phyloP scores from a whole-genome alignment of 2,329 filamentous ascomycete species.

The Magnaporthiopsis rhizophila region DNA sequence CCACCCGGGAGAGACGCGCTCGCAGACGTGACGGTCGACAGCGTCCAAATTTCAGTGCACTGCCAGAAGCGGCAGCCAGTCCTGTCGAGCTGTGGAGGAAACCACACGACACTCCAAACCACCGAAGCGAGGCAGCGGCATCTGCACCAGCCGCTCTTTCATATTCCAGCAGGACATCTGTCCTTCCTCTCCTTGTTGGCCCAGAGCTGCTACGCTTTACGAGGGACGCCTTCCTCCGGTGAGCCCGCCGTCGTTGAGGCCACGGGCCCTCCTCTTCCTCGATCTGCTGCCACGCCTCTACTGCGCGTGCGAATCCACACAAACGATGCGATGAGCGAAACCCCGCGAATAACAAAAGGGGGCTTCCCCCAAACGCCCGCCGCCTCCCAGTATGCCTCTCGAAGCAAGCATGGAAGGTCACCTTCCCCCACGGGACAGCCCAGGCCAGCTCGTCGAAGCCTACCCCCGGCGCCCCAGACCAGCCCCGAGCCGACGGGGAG shows the following conservation, averaged over 20 bases:
- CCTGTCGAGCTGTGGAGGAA: not conserved
- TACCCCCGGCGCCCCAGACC: slow-evolving; percentile 42
- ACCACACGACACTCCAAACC: not conserved
- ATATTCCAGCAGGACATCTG: not conserved
- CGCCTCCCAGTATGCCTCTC: slow-evolving; percentile 12
- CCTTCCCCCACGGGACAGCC: slow-evolving; percentile 6
- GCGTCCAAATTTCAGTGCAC: slow-evolving; percentile 1
- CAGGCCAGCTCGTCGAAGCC: slow-evolving; percentile 9
- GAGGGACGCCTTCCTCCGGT: too few relatives aligned
- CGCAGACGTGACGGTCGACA: not conserved
- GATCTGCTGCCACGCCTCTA: not conserved
- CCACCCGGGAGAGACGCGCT: not conserved
- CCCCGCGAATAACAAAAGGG: slow-evolving; percentile 18
- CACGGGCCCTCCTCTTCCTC: not conserved
- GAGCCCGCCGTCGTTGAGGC: not conserved
- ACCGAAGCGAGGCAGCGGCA: slow-evolving; percentile 7
- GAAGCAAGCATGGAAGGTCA: slow-evolving; percentile 13
- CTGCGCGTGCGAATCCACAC: not conserved
- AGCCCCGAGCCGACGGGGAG: slow-evolving; percentile 18
- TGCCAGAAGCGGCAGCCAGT: not conserved
- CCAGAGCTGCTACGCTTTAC: too few relatives aligned
- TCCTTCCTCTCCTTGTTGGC: not conserved
- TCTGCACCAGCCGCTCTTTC: not conserved
- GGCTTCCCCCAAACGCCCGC: slow-evolving; percentile 19
- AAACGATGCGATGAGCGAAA: slow-evolving; percentile 18